Percentiles rank a stretch among this genome's conserved stretches.
Evolutionary conservation across 2,329 filamentous ascomycete genomes (phyloP).

Genomic region (Aspergillus pseudotamarii): DNA sequence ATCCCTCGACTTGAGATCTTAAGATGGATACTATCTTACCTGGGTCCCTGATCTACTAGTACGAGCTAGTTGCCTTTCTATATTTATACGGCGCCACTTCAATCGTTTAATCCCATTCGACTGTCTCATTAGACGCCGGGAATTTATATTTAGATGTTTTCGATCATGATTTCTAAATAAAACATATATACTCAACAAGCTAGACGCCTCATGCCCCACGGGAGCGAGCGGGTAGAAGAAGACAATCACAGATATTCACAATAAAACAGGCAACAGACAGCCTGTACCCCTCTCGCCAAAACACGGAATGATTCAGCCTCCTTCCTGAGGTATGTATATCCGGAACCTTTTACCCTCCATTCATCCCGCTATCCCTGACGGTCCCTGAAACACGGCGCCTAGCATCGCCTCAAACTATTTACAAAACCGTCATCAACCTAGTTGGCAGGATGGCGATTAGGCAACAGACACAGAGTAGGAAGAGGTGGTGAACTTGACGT

Average conservation of each 20-base stretch:
- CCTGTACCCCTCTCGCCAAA: background rate
- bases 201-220: background rate
- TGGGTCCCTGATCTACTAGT: background rate
- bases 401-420: constrained; percentile 5
- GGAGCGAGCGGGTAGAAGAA: background rate
- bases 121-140: background rate
- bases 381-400: constrained; percentile 27
- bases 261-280: background rate
- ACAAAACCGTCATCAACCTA: background rate
- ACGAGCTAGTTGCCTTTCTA: constrained; percentile 3
- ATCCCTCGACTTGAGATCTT: background rate
- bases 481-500: constrained; percentile 31
- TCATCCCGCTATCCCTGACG: constrained; percentile 10
- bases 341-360: constrained; percentile 1
- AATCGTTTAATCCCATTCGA: background rate
- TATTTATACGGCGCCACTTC: background rate
- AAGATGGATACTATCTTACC: too few species aligned
- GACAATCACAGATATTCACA: background rate
- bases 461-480: constrained; percentile 34
- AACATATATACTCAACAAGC: background rate
- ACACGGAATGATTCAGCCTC: background rate
- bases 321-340: constrained; percentile 1
- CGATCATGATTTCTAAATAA: background rate
- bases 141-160: background rate
- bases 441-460: constrained; percentile 18